These are phyloP conservation scores for Trichoderma sp. DNA, from an alignment of 2,329 filamentous ascomycete species.

Conservation along the genomic window DNA sequence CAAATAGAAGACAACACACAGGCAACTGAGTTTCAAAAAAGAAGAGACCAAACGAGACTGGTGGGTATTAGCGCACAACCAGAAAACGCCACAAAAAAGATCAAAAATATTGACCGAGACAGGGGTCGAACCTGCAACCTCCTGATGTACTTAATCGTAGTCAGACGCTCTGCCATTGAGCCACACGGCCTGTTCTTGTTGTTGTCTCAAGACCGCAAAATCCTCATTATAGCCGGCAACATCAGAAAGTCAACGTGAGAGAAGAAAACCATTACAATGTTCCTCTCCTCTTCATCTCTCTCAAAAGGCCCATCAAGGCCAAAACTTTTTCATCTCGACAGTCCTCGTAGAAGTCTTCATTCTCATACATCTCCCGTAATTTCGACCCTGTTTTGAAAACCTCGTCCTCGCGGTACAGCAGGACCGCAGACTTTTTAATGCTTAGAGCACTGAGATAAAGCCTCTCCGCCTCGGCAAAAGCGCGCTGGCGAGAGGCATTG, in stretches of 20 bases:
- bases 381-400: conserved; percentile 35
- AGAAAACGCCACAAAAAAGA: background rate
- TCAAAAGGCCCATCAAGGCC: conserved; percentile 26
- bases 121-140: conserved; percentile 29
- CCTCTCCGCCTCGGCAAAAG: conserved; percentile 35
- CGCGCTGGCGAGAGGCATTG: conserved; percentile 26
- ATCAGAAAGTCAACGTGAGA: background rate
- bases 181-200: conserved; percentile 26
- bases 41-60: background rate
- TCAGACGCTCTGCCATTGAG: conserved; percentile 29
- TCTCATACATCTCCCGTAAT: conserved; percentile 39
- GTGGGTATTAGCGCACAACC: background rate
- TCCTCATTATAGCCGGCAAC: background rate
- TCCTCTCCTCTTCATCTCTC: conserved; percentile 30
- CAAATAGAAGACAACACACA: background rate
- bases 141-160: conserved; percentile 27
- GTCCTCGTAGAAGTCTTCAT: conserved; percentile 35
- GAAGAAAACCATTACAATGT: conserved; percentile 13
- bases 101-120: conserved; percentile 28
- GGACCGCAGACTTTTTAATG: conserved; percentile 33
- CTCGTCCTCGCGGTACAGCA: conserved; percentile 34
- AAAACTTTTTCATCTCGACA: conserved; percentile 32
- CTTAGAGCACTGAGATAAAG: conserved; percentile 36
- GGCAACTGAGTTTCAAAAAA: background rate
- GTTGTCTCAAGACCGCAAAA: background rate